Conservation (phyloP, 2,329 filamentous ascomycete species). For the Aspergillus uvarum region DNA sequence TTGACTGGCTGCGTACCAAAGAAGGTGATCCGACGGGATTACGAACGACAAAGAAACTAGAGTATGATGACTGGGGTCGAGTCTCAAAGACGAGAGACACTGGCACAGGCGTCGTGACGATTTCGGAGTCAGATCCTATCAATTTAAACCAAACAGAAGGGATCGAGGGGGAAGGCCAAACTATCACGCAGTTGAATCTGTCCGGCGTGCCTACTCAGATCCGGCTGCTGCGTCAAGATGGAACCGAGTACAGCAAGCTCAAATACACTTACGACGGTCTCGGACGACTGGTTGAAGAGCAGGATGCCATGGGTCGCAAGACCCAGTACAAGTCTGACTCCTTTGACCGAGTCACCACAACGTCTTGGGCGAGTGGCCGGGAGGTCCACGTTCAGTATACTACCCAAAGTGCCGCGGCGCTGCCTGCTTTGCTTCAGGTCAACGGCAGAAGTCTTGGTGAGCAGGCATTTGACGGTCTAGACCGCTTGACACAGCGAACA, state of each 20-base stretch:
- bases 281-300: background rate
- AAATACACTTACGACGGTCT: background rate
- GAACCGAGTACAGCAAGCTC: background rate
- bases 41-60: no score
- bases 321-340: background rate
- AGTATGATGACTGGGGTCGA: no score
- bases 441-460: background rate
- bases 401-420: background rate
- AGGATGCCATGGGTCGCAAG: background rate
- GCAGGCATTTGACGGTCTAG: background rate
- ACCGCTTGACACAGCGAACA: background rate
- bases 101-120: background rate
- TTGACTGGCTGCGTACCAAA: background rate
- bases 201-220: background rate
- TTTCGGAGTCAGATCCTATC: background rate
- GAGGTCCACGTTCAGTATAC: background rate
- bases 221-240: no score
- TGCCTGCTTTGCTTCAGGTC: background rate
- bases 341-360: background rate
- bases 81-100: no score
- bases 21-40: no score
- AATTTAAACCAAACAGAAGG: background rate
- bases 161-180: background rate
- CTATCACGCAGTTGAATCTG: background rate
- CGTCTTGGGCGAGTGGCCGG: background rate